Evolutionary conservation across 768 basidiomycete genomes (phyloP).

Genomic region (Tylopilus sp.): DNA sequence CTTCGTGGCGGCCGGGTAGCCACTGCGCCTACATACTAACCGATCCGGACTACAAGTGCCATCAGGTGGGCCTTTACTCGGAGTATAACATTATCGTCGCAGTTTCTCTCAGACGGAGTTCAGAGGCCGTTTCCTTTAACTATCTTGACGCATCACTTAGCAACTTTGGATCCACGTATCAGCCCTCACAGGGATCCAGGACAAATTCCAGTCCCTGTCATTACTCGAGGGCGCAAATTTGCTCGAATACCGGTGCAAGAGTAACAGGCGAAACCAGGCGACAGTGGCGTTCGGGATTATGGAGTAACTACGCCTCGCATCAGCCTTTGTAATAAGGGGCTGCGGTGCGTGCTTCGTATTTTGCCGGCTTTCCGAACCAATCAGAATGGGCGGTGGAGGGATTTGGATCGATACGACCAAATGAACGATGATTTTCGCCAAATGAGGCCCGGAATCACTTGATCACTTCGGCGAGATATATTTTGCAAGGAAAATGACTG

Average conservation of each 20-base stretch:
- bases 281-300: neutral
- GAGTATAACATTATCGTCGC: too few species aligned
- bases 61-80: too few species aligned
- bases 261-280: neutral
- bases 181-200: too few species aligned
- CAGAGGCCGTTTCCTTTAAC: too few species aligned
- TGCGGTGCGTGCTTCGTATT: neutral
- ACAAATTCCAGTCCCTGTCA: too few species aligned
- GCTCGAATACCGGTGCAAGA: neutral
- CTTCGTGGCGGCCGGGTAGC: constrained; percentile 11
- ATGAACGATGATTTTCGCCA: neutral
- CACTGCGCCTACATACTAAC: too few species aligned
- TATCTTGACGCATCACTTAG: too few species aligned
- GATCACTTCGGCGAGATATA: neutral
- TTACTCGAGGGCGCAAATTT: too few species aligned
- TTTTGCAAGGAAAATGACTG: neutral
- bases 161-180: too few species aligned
- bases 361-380: neutral
- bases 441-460: neutral
- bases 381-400: neutral
- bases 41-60: too few species aligned
- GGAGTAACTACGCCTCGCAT: neutral
- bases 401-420: neutral
- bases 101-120: too few species aligned
- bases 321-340: neutral